These are phyloP conservation scores for Penicillium goetzii DNA, from an alignment of 495 filamentous ascomycete species.

Conservation along the genomic window DNA sequence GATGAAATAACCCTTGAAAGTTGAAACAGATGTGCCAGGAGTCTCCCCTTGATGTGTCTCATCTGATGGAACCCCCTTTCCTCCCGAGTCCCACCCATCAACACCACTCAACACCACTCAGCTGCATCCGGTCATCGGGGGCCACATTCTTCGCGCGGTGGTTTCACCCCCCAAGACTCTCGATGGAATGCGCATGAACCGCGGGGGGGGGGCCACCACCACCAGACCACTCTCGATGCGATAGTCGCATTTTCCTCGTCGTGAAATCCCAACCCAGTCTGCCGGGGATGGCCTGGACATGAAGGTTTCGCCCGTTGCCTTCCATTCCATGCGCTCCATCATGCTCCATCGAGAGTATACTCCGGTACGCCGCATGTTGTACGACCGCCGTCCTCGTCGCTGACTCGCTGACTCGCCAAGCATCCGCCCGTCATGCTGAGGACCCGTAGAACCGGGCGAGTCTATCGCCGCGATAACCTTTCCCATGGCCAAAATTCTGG, in stretches of 20 bases:
- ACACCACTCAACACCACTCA: not conserved
- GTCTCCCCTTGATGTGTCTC: slow-evolving; percentile 12
- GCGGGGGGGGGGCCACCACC: not conserved
- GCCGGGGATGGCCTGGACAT: slow-evolving; percentile 1
- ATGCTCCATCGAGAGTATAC: not conserved
- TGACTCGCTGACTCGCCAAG: slow-evolving; percentile 14
- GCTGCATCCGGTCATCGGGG: slow-evolving; percentile 18
- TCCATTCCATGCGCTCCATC: slow-evolving; percentile 8
- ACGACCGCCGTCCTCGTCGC: slow-evolving; percentile 6
- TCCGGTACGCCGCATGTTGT: not conserved
- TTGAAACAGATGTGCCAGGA: slow-evolving; percentile 7
- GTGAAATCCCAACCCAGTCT: not conserved
- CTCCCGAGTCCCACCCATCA: not conserved
- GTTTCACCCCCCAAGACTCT: slow-evolving; percentile 2
- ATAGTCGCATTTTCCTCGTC: slow-evolving; percentile 18
- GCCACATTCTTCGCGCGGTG: slow-evolving; percentile 19
- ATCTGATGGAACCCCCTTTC: slow-evolving; percentile 7
- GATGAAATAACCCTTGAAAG: not conserved
- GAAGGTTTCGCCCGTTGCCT: slow-evolving; percentile 18
- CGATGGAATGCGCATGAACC: slow-evolving; percentile 24
- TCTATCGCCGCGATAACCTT: slow-evolving; percentile 14
- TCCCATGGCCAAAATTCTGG: not conserved
- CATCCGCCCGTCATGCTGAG: slow-evolving; percentile 4
- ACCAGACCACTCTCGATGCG: slow-evolving; percentile 17
- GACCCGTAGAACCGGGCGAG: slow-evolving; percentile 5